A percentile compares a stretch with the other conserved stretches of the same genome.
Conservation (phyloP, 768 basidiomycete genomes). For the Lactarius indigo region DNA sequence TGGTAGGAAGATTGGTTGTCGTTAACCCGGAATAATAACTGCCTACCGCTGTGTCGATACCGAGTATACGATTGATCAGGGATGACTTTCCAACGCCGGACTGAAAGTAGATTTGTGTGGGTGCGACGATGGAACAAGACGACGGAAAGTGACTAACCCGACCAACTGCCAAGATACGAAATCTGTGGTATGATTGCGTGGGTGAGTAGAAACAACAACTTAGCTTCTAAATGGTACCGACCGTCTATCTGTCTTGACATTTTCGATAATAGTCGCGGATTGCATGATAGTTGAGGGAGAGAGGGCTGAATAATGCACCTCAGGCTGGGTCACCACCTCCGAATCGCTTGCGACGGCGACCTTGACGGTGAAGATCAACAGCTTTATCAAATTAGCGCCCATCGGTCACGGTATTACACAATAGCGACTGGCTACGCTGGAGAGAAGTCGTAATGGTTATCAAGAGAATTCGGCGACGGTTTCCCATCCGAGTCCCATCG, state of each 20-base stretch:
- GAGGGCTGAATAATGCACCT: background rate
- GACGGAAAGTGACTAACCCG: background rate
- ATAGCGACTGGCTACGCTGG: too few species aligned
- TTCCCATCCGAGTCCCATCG: too few species aligned
- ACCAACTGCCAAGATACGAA: background rate
- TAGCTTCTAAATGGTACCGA: background rate
- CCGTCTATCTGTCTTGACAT: background rate
- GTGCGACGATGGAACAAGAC: background rate
- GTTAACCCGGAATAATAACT: background rate
- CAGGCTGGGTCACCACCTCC: background rate
- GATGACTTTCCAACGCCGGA: constrained; percentile 3
- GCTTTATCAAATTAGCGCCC: too few species aligned
- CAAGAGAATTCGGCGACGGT: too few species aligned
- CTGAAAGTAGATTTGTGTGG: background rate
- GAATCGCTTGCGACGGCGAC: too few species aligned
- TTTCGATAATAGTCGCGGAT: background rate
- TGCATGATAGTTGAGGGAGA: background rate
- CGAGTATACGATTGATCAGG: constrained; percentile 1
- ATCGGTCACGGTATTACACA: too few species aligned
- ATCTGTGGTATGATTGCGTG: background rate
- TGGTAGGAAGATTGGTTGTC: background rate
- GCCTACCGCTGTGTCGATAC: background rate
- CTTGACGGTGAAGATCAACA: too few species aligned
- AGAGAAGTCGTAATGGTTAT: too few species aligned
- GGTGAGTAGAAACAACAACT: background rate